Evolutionary conservation across 228 moss, liverwort and hornwort species (phyloP), one percentile per base, ranked within the genome.

Genomic region (Sphagnum magellanicum): DNA sequence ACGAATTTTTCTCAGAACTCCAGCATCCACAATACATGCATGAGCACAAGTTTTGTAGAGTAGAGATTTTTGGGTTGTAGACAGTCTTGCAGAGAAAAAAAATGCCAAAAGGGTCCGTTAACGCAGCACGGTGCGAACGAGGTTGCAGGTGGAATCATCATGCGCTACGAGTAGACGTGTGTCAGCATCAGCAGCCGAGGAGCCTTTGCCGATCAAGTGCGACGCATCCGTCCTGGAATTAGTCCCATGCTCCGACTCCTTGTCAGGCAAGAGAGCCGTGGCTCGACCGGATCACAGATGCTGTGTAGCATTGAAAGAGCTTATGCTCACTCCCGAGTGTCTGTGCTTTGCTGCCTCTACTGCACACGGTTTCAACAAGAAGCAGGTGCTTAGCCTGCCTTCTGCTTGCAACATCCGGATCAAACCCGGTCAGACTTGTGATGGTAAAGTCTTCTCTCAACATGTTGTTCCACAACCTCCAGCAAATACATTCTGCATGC

Each of bases 311-410:
- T 52, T 83, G 68, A 75, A 77, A 32, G 78, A 78, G 70, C 74
- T 78, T 4, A 73, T 81, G 12, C 73, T 81, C 49, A 66, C 76
- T 4, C 81, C 80, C 4, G 73, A 84, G 59, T 80, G 80, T 59
- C 63, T 80, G 47, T 84, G 80, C 59, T 78, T 77, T 15, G 75
- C 78, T 51, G 80, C 83, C 48, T 76, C 63, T 47, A 83, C 77
- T 10, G 67, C 80, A 9, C 73, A 80, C 63, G 78, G 77, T 0
- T 81, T 76, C 15, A 71, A 81, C 13, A 76, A 78, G 70, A 76
- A 72, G 63, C 69, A 84, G 10, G 78, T 79, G 53, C 70, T 79
- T 3, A 76, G 74, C 53, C 76, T 79, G 63, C 79, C 76, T 0
- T 67, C 70, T 47, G 69, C 76, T 13, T 81, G 84, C 79, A 67